Evolutionary conservation across 2,329 filamentous ascomycete genomes (phyloP).

Genomic region (Trichoderma semiorbis): DNA sequence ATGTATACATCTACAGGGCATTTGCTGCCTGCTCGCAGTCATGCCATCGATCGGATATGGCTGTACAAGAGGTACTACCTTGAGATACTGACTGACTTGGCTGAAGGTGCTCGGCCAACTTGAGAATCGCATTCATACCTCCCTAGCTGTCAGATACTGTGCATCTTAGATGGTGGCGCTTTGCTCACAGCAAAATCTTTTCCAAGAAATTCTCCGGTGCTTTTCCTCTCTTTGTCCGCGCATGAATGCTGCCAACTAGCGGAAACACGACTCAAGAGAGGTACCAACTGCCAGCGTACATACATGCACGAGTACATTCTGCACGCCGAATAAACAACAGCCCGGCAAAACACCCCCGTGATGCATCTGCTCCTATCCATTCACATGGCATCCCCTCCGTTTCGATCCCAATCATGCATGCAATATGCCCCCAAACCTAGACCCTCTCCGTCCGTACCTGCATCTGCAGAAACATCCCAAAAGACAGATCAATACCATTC

Average conservation of each 20-base stretch:
- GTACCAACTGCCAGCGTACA: neutral
- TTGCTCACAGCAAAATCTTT: neutral
- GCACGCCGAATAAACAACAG: neutral
- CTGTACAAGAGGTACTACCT: neutral
- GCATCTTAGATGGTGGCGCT: neutral
- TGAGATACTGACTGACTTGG: too few species aligned
- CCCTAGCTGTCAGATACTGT: neutral
- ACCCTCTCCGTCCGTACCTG: neutral
- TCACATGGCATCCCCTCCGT: neutral
- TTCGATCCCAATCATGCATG: neutral
- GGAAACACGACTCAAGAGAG: neutral
- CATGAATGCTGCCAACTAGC: neutral
- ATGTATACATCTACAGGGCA: neutral
- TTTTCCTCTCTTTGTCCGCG: neutral
- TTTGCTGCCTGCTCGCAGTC: neutral
- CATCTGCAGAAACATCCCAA: neutral
- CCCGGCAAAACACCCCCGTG: neutral
- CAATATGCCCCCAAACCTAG: neutral
- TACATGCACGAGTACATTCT: neutral
- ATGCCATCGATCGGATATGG: neutral
- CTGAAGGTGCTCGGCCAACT: neutral
- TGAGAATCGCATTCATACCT: neutral
- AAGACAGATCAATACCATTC: neutral
- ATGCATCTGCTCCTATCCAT: neutral
- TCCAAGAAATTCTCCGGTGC: neutral